Evolutionary conservation across 164 flowering plant genomes (phyloP), one percentile per base, ranked within the genome.

Genomic region (Macadamia tetraphylla): DNA sequence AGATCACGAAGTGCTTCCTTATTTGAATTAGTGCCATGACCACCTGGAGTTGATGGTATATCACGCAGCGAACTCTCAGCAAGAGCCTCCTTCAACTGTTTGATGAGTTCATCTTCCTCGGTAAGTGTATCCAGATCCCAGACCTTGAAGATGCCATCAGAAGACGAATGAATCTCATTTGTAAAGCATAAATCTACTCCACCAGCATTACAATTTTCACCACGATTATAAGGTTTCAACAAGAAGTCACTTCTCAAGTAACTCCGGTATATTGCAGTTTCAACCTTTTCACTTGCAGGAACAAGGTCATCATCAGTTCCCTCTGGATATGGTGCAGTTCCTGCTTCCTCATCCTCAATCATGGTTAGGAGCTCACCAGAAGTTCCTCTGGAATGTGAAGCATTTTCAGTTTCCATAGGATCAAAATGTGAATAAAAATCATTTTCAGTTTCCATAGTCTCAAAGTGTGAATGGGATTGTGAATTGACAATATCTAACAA

Each of bases 61-160:
- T 70, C 49, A 46, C 67, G 13, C 5, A 63, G 40, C 40, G 75
- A 63, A 67, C 57, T 72, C 30, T 56, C 84, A 17, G 71, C 61
- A n/a, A 82, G 70, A 13, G 82, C 85, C 62, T 77, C 78, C 10
- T 81, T 73, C 71, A 88, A 70, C 72, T 80, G 79, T 51, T 63
- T n/a, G 8, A 67, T 62, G 35, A 86, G 71, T 60, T 87, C 87
- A 55, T 77, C 84, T 76, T 82, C 86, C 73, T 77, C 87, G 0
- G 29, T 64, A 14, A 80, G 68, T 53, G 72, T 71, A 17, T 70
- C 80, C 68, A 88, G 71, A 78, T 90, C 86, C 96, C 91, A 88
- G 59, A 88, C 87, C 83, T 55, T 82, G 73, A 90, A 90, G 44
- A 88, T 84, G 58, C 81, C 81, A 5, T 77, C 75, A 61, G 70